Base-by-base conservation (phyloP, 768 basidiomycete genomes). In the Postia placenta region DNA sequence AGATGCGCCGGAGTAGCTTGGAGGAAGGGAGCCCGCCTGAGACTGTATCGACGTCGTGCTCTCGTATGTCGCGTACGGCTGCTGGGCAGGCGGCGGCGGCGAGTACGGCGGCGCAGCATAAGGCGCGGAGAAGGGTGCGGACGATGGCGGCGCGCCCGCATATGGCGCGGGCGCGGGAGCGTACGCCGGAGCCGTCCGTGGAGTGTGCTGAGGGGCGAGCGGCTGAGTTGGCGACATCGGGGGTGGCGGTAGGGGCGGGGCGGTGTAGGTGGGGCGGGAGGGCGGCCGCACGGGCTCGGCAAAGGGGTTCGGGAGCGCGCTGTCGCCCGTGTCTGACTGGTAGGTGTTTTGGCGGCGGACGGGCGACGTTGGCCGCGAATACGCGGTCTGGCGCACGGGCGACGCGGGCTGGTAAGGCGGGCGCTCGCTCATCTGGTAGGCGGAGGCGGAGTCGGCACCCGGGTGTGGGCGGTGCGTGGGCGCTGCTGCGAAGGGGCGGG, bases 391-490 rank as follows among this genome's bases (percentile, higher is more conserved):
- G 14, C 50, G 47, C 11, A 49, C 48, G 9, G 54, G 54, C 30
- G 43, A 37, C 7, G 48, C 5, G 14, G 36, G 12, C 11, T 40
- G 11, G 41, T 33, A 17, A 11, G n/a, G 17, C 2, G 7, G 17
- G 15, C 49, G 49, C 33, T 52, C 50, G 42, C 46, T 50, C 53
- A 54, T 57, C 28, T 41, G 43, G 28, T 56, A 48, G 17, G 42
- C 47, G 1, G 39, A 42, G 9, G 42, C 47, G 17, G 23, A 3
- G 48, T 46, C 22, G 26, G 54, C 44, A 19, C 35, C 41, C 46
- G 41, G 49, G 4, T 40, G 44, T 33, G 57, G 51, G 5, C 57
- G 52, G 30, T 50, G 43, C 36, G 36, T 26, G 11, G 49, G 43
- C 12, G 43, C 43, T 14, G n/a, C 27, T 12, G 25, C 36, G 19